Evolutionary conservation across 2,329 filamentous ascomycete species (phyloP).

Genomic region (Scedosporium boydii): DNA sequence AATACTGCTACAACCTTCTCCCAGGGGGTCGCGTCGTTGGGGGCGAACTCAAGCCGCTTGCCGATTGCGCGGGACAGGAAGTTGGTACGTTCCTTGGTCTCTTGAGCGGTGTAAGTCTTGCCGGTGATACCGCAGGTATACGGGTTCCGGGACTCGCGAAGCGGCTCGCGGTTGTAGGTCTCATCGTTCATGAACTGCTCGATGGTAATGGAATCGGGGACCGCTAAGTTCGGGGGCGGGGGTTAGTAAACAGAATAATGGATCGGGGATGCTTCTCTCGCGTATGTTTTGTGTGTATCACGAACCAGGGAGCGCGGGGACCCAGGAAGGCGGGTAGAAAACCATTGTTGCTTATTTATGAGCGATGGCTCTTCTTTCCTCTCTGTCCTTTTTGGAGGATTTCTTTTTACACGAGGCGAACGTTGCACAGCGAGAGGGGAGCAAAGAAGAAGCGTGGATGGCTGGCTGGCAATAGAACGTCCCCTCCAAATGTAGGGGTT

Average conservation of each 20-base stretch:
- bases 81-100: constrained; percentile 58
- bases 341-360: constrained; percentile 26
- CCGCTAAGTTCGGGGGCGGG: constrained; percentile 25
- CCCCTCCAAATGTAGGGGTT: too few species aligned
- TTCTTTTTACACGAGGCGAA: not conserved
- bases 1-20: constrained; percentile 72
- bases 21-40: constrained; percentile 65
- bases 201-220: constrained; percentile 66
- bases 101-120: constrained; percentile 50
- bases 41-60: constrained; percentile 61
- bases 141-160: constrained; percentile 55
- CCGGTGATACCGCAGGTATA: constrained; percentile 72
- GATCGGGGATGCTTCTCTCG: not conserved
- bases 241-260: not conserved
- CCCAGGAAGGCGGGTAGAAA: constrained; percentile 53
- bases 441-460: too few species aligned
- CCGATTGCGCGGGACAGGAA: constrained; percentile 57
- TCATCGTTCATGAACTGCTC: constrained; percentile 71
- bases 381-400: too few species aligned
- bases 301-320: constrained; percentile 48
- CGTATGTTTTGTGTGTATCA: constrained; percentile 10
- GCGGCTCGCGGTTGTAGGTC: constrained; percentile 54
- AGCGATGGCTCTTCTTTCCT: not conserved
- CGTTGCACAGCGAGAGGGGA: not conserved
- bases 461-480: too few species aligned